Percentiles rank a stretch among this genome's conserved stretches.
phyloP scores from a whole-genome alignment of 1,139 yeast species.

The Candida gigantensis region DNA sequence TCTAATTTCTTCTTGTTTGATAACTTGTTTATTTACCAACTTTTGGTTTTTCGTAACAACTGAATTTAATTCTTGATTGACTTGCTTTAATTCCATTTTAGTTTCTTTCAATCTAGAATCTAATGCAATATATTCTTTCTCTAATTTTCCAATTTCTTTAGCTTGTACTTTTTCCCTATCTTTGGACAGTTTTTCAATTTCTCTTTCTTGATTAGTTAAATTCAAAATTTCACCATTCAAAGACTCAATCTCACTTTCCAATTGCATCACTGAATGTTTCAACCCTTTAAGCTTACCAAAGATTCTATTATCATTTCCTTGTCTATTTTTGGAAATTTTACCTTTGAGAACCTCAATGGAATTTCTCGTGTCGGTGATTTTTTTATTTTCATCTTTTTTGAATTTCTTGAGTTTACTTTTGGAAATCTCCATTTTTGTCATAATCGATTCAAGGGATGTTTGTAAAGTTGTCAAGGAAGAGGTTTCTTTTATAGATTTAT shows the following conservation, averaged over 20 bases:
- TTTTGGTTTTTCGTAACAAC: constrained; percentile 29
- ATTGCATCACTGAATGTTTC: constrained; percentile 42
- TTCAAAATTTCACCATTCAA: constrained; percentile 25
- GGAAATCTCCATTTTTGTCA: constrained; percentile 53
- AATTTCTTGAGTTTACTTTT: constrained; percentile 55
- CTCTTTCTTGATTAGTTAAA: constrained; percentile 18
- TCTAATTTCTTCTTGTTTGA: constrained; percentile 27
- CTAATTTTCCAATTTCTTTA: constrained; percentile 26
- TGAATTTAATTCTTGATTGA: constrained; percentile 25
- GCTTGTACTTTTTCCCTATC: constrained; percentile 22
- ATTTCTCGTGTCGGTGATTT: constrained; percentile 49
- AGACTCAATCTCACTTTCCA: constrained; percentile 37
- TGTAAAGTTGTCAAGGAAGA: constrained; percentile 63
- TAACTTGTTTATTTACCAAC: constrained; percentile 25
- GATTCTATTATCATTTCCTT: constrained; percentile 30
- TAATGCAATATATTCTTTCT: constrained; percentile 24
- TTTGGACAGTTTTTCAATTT: constrained; percentile 16
- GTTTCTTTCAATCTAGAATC: constrained; percentile 28
- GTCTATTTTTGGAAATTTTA: constrained; percentile 43
- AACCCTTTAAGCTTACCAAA: constrained; percentile 45
- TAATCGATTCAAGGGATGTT: constrained; percentile 61
- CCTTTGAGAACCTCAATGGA: constrained; percentile 59
- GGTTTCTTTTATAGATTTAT: constrained; percentile 37
- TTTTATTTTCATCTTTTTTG: constrained; percentile 63
- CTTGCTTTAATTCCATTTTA: constrained; percentile 24